Percentiles rank a stretch among this genome's conserved stretches.
phyloP scores from a whole-genome alignment of 129 eudicot species.

The Centella asiatica region DNA sequence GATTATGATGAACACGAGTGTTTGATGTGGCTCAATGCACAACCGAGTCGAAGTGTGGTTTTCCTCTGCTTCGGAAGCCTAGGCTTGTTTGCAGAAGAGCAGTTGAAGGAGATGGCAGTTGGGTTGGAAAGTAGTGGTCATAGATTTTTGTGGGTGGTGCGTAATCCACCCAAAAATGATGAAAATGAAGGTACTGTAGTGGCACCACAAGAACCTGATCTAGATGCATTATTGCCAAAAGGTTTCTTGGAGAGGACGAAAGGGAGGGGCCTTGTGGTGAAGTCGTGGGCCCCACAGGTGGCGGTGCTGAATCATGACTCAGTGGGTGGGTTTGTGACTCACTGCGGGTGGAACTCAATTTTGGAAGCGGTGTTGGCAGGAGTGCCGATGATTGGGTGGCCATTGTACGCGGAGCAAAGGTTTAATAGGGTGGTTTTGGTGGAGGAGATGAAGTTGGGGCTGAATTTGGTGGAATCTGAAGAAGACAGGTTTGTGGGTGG shows the following conservation, averaged over 20 bases:
- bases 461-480: slow-evolving; percentile 19
- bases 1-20: slow-evolving; percentile 19
- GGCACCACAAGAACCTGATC: slow-evolving; percentile 29
- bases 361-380: slow-evolving; percentile 31
- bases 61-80: slow-evolving; percentile 57
- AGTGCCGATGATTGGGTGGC: slow-evolving; percentile 45
- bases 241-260: slow-evolving; percentile 42
- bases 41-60: slow-evolving; percentile 50
- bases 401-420: slow-evolving; percentile 44
- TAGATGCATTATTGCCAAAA: slow-evolving; percentile 31
- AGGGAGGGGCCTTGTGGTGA: slow-evolving; percentile 32
- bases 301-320: slow-evolving; percentile 30
- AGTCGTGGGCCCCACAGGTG: slow-evolving; percentile 44
- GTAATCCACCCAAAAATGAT: slow-evolving; percentile 29
- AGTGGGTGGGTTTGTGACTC: slow-evolving; percentile 48
- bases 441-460: slow-evolving; percentile 28
- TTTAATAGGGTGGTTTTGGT: slow-evolving; percentile 30
- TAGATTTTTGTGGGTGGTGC: slow-evolving; percentile 57
- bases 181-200: slow-evolving; percentile 12
- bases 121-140: slow-evolving; percentile 42
- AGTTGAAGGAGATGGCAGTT: slow-evolving; percentile 42
- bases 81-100: slow-evolving; percentile 39
- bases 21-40: slow-evolving; percentile 47
- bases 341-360: slow-evolving; percentile 48
- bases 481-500: slow-evolving; percentile 25